These are phyloP conservation scores for Diplodia mutila DNA, from an alignment of 2,329 filamentous ascomycete genomes.

Conservation along the genomic window DNA sequence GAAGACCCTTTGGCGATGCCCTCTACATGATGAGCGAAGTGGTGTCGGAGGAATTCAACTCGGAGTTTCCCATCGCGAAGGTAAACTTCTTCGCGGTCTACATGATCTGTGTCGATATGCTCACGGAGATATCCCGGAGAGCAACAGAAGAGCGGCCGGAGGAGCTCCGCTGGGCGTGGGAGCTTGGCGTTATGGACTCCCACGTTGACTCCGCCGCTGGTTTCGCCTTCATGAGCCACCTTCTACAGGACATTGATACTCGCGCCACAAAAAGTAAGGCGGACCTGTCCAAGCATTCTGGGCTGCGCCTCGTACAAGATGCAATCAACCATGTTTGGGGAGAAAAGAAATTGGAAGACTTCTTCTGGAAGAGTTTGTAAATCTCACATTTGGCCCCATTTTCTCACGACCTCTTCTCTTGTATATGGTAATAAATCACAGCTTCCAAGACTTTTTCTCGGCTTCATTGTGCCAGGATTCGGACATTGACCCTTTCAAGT, in stretches of 20 bases:
- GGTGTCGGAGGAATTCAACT: conserved; percentile 1
- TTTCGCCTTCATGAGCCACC: not conserved
- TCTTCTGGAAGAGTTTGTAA: conserved; percentile 14
- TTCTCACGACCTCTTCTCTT: no score
- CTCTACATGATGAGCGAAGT: conserved; percentile 9
- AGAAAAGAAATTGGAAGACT: not conserved
- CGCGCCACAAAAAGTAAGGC: not conserved
- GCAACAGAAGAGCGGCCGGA: not conserved
- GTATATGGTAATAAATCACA: no score
- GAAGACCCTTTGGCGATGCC: not conserved
- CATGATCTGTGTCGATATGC: conserved; percentile 8
- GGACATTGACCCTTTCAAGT: not conserved
- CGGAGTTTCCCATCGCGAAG: not conserved
- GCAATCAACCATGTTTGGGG: not conserved
- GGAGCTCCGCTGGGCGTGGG: not conserved
- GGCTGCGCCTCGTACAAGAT: not conserved
- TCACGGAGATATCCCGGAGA: not conserved
- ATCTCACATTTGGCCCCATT: not conserved
- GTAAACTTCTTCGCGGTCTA: conserved; percentile 18
- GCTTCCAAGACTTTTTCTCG: not conserved
- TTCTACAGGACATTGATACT: not conserved
- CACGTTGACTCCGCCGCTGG: conserved; percentile 7
- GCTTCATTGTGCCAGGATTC: not conserved
- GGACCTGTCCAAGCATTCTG: not conserved
- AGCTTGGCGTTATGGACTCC: not conserved